Percentiles rank a stretch among this genome's conserved stretches.
phyloP scores from a whole-genome alignment of 768 basidiomycete species.

The Cyathus striatus region DNA sequence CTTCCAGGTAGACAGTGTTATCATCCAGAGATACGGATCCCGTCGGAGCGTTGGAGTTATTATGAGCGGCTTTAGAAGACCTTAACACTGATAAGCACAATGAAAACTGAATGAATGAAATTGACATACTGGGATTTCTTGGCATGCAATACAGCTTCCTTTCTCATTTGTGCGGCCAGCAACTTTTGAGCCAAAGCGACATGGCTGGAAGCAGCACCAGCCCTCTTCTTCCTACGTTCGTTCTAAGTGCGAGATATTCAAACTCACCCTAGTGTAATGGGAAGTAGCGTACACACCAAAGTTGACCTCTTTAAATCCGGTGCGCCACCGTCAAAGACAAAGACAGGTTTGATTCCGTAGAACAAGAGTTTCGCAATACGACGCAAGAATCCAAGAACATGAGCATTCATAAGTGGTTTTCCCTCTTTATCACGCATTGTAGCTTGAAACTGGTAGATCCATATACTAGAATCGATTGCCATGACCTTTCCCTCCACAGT shows the following conservation, averaged over 20 bases:
- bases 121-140: constrained; percentile 35
- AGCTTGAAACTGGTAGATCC: constrained; percentile 99
- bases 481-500: constrained; percentile 92
- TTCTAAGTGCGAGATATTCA: no score
- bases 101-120: no score
- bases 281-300: constrained; percentile 73
- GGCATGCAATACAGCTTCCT: constrained; percentile 75
- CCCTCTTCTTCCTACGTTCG: constrained; percentile 87
- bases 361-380: constrained; percentile 93
- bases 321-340: constrained; percentile 98
- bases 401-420: constrained; percentile 83
- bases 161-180: constrained; percentile 88
- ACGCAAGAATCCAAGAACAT: constrained; percentile 85
- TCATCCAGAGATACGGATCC: constrained; percentile 55
- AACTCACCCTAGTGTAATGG: no score
- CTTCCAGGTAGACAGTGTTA: constrained; percentile 84
- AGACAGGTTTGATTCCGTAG: constrained; percentile 97
- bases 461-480: constrained; percentile 98
- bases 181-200: constrained; percentile 86
- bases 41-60: constrained; percentile 34
- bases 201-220: constrained; percentile 83
- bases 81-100: no score
- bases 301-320: constrained; percentile 86
- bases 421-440: constrained; percentile 99
- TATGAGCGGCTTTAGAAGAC: constrained; percentile 26